Evolutionary conservation across 495 filamentous ascomycete species (phyloP).

Genomic region (Aspergillus ellipticus): DNA sequence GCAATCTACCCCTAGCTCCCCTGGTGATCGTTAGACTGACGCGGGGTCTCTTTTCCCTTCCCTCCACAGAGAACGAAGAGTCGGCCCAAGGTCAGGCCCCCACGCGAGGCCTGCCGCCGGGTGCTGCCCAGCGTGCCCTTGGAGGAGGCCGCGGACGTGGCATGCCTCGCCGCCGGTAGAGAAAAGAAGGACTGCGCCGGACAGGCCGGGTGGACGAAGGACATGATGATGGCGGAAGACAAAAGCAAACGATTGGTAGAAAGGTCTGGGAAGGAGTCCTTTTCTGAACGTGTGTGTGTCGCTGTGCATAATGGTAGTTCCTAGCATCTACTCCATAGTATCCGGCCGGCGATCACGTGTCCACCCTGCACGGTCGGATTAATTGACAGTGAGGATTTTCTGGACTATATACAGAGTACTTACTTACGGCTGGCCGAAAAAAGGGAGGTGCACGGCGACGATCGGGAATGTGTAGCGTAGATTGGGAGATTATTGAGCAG

Average conservation of each 20-base stretch:
- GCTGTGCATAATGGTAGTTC: not conserved
- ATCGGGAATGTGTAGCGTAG: too few species aligned
- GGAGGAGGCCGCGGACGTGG: conserved; percentile 78
- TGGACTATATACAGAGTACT: not conserved
- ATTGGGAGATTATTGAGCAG: not conserved
- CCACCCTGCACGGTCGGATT: not conserved
- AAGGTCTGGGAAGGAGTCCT: too few species aligned
- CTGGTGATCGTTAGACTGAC: conserved; percentile 12
- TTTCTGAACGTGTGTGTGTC: not conserved
- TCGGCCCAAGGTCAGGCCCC: conserved; percentile 76
- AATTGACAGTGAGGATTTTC: not conserved
- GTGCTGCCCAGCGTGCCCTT: conserved; percentile 87
- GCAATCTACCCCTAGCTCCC: not conserved
- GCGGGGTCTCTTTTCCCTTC: not conserved
- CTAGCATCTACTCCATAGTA: not conserved
- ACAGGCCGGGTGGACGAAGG: not conserved
- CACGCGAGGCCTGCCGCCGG: conserved; percentile 74
- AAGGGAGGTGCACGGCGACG: too few species aligned
- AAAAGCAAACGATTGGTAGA: not conserved
- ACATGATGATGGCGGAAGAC: not conserved
- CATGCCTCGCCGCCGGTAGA: conserved; percentile 63
- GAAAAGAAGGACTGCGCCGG: conserved; percentile 2
- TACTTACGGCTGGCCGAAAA: not conserved
- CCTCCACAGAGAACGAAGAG: conserved; percentile 72
- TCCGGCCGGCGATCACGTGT: not conserved